These are phyloP conservation scores for Fusarium sp. DNA, from an alignment of 2,329 filamentous ascomycete genomes.

Conservation along the genomic window DNA sequence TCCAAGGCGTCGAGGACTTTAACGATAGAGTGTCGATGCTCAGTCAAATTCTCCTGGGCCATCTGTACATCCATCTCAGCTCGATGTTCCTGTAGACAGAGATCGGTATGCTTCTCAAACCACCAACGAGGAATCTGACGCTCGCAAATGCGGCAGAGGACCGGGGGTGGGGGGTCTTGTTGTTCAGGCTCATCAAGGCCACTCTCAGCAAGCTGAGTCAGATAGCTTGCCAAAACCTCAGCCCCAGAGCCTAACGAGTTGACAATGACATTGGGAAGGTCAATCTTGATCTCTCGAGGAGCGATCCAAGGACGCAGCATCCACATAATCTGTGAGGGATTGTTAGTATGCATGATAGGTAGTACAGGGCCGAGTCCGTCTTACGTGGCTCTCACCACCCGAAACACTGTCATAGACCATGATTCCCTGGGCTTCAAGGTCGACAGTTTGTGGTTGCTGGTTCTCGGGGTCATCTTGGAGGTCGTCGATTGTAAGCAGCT, in stretches of 20 bases:
- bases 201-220: constrained; percentile 88
- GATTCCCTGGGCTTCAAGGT: constrained; percentile 95
- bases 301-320: constrained; percentile 94
- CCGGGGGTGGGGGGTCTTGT: constrained; percentile 85
- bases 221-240: constrained; percentile 92
- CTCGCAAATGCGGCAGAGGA: constrained; percentile 97
- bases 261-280: constrained; percentile 88
- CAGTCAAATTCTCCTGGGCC: constrained; percentile 89
- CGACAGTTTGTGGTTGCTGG: constrained; percentile 64
- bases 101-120: constrained; percentile 99
- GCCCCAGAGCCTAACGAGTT: constrained; percentile 95
- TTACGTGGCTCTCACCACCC: constrained; percentile 89
- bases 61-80: constrained; percentile 99
- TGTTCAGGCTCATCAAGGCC: constrained; percentile 80
- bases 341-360: constrained; percentile 42
- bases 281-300: constrained; percentile 94
- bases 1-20: constrained; percentile 94
- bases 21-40: constrained; percentile 94
- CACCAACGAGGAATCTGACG: constrained; percentile 98
- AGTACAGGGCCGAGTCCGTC: constrained; percentile 51
- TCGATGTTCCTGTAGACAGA: constrained; percentile 94
- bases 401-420: constrained; percentile 95
- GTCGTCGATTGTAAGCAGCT: constrained; percentile 64
- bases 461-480: constrained; percentile 55
- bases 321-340: constrained; percentile 87